phyloP scores from a whole-genome alignment of 2,329 filamentous ascomycete species.

The Colletotrichum gigasporum region DNA sequence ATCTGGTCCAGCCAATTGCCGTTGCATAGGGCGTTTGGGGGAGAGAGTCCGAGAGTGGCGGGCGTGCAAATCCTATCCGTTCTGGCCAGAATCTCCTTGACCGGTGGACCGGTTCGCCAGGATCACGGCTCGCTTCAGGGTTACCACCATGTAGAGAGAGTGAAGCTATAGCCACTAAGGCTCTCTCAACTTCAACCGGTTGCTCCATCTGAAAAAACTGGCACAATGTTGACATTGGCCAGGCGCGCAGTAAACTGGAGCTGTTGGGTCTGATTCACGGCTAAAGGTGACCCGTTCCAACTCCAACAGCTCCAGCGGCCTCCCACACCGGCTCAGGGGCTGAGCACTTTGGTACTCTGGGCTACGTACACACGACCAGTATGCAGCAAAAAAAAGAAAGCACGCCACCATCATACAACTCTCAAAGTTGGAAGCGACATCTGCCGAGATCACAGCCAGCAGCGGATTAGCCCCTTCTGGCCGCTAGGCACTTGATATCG shows the following conservation, averaged over 20 bases:
- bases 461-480: not conserved
- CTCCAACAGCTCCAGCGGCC: too few species aligned
- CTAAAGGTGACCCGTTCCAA: not conserved
- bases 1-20: slow-evolving; percentile 21
- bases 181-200: not conserved
- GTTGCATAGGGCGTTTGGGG: slow-evolving; percentile 7
- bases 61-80: not conserved
- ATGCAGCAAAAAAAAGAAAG: slow-evolving; percentile 12
- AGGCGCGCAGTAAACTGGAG: not conserved
- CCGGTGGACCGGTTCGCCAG: not conserved
- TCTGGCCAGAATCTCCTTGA: slow-evolving; percentile 11
- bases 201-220: not conserved
- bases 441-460: not conserved
- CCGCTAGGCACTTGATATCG: not conserved
- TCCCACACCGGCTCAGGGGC: not conserved
- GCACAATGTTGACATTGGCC: not conserved
- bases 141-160: not conserved
- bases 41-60: not conserved
- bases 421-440: not conserved
- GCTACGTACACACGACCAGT: too few species aligned
- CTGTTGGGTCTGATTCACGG: not conserved
- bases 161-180: not conserved
- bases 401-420: not conserved
- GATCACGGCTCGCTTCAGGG: not conserved
- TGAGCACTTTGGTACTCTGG: too few species aligned